These are phyloP conservation scores for Immersiella caudata DNA, from an alignment of 495 filamentous ascomycete species.

Conservation along the genomic window DNA sequence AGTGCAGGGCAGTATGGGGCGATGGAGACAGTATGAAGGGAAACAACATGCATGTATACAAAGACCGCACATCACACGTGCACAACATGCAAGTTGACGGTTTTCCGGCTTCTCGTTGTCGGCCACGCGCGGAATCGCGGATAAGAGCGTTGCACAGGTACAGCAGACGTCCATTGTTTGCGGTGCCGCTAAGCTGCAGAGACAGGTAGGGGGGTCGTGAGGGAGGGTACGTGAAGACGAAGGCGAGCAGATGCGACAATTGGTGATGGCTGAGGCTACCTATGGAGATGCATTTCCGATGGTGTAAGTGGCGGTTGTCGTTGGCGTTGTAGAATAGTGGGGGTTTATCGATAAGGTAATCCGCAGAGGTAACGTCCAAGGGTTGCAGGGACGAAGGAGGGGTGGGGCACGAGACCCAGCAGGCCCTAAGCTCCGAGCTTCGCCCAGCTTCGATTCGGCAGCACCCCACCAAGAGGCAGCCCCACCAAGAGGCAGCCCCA, in stretches of 20 bases:
- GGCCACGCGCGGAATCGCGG: constrained; percentile 42
- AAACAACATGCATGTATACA: constrained; percentile 61
- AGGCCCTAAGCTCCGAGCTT: constrained; percentile 4
- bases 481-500: not conserved
- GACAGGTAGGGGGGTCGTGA: not conserved
- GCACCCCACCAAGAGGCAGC: not conserved
- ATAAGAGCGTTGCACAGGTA: constrained; percentile 64
- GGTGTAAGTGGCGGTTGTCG: constrained; percentile 12
- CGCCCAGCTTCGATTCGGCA: not conserved
- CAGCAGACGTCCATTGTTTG: constrained; percentile 54
- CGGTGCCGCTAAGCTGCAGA: not conserved
- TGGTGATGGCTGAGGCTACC: not conserved
- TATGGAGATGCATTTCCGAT: constrained; percentile 1
- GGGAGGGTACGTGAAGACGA: not conserved
- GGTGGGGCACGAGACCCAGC: not conserved
- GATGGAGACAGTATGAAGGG: not conserved
- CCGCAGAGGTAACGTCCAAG: not conserved
- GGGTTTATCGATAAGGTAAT: constrained; percentile 20
- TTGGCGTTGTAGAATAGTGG: not conserved
- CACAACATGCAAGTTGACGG: constrained; percentile 64
- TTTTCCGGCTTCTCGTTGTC: constrained; percentile 59
- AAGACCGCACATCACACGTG: constrained; percentile 64
- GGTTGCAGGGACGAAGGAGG: not conserved
- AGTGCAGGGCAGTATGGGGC: not conserved
- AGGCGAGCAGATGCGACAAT: not conserved